A percentile compares a stretch with the other conserved stretches of the same genome.
Evolutionary conservation across 2,329 filamentous ascomycete genomes (phyloP).

Genomic region (Volutella citrinella): DNA sequence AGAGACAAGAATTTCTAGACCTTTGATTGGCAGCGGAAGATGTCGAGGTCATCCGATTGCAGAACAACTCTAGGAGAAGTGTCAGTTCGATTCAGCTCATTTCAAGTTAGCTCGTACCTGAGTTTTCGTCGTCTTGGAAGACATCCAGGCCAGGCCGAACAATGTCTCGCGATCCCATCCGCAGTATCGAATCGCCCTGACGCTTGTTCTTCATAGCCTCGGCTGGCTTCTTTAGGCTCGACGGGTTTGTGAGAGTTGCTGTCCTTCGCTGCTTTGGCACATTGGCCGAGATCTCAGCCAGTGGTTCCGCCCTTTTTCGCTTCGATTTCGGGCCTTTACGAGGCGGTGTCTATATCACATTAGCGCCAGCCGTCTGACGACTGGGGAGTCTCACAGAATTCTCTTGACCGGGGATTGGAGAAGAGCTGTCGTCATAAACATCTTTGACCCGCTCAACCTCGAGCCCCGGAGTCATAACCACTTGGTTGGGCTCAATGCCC

Average conservation of each 20-base stretch:
- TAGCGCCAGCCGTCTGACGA: constrained; percentile 6
- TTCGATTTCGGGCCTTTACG: constrained; percentile 28
- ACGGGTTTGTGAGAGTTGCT: too few species aligned
- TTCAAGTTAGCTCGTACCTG: constrained; percentile 21
- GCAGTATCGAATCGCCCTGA: too few species aligned
- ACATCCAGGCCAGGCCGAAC: constrained; percentile 26
- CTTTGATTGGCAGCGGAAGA: too few species aligned
- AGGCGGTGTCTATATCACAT: constrained; percentile 23
- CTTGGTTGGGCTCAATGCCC: constrained; percentile 61
- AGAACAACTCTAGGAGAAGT: too few species aligned
- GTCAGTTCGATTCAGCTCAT: too few species aligned
- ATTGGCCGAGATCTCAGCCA: constrained; percentile 35
- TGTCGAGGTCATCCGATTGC: too few species aligned
- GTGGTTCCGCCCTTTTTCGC: constrained; percentile 29
- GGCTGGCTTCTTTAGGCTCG: too few species aligned
- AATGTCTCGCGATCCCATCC: constrained; percentile 16
- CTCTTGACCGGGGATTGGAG: constrained; percentile 38
- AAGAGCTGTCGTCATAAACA: constrained; percentile 60
- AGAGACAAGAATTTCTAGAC: too few species aligned
- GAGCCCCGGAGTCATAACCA: constrained; percentile 56
- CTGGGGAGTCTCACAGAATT: constrained; percentile 39
- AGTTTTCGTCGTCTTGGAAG: constrained; percentile 27
- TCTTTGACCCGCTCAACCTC: constrained; percentile 51
- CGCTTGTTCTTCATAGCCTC: too few species aligned
- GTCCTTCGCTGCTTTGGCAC: constrained; percentile 27